phyloP scores from a whole-genome alignment of 768 basidiomycete species.

The Agrocybe chaxingu region DNA sequence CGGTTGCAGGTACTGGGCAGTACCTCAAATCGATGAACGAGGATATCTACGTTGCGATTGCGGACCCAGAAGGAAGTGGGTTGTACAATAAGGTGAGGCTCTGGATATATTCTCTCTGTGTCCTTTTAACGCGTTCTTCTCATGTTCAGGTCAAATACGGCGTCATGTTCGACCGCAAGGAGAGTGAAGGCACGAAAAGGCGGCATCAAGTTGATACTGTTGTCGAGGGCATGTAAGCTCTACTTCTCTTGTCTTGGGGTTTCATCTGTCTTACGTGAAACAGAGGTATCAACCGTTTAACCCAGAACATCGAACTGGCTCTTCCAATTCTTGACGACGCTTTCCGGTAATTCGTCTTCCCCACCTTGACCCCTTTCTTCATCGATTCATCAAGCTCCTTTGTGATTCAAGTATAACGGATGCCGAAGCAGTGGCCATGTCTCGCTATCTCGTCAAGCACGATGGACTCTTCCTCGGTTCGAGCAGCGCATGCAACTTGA shows the following conservation, averaged over 20 bases:
- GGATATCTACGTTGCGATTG: constrained; percentile 65
- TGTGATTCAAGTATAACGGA: constrained; percentile 72
- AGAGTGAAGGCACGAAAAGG: constrained; percentile 90
- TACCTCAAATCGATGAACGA: constrained; percentile 77
- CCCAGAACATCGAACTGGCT: constrained; percentile 85
- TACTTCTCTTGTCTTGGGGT: not conserved
- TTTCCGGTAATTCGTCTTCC: constrained; percentile 53
- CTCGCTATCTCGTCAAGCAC: constrained; percentile 83
- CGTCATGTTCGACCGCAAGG: constrained; percentile 92
- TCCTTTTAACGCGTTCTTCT: not conserved
- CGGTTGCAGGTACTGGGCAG: constrained; percentile 79
- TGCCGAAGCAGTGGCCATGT: constrained; percentile 93
- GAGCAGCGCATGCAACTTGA: constrained; percentile 92
- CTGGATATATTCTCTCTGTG: not conserved
- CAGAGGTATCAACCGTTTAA: constrained; percentile 92
- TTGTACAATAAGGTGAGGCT: constrained; percentile 81
- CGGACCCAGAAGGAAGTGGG: constrained; percentile 94
- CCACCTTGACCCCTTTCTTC: not conserved
- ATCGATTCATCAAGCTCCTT: not conserved
- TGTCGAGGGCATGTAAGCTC: constrained; percentile 80
- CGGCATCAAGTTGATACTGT: constrained; percentile 95
- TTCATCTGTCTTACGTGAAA: not conserved
- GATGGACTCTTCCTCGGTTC: constrained; percentile 96
- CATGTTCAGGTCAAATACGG: constrained; percentile 71
- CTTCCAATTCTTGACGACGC: constrained; percentile 86